Evolutionary conservation across 2,329 filamentous ascomycete species (phyloP).

Genomic region (Tolypocladium paradoxum): DNA sequence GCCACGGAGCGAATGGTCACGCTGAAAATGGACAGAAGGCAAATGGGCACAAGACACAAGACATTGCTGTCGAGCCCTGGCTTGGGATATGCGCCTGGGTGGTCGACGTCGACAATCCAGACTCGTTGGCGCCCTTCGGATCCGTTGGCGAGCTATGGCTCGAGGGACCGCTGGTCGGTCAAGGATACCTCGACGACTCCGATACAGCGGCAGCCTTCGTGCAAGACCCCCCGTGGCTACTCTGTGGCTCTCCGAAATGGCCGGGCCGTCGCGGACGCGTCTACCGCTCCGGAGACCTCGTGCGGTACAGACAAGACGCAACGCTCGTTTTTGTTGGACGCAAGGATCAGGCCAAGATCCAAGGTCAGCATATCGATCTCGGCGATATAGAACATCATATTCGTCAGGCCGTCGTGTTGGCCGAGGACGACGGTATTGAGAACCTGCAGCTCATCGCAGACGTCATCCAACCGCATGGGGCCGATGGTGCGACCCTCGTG

Average conservation of each 20-base stretch:
- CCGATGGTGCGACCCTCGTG: constrained; percentile 2
- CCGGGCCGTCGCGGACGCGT: constrained; percentile 11
- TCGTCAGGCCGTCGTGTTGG: not conserved
- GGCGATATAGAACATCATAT: constrained; percentile 9
- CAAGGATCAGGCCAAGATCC: constrained; percentile 42
- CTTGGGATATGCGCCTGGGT: constrained; percentile 8
- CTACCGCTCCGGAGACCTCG: constrained; percentile 38
- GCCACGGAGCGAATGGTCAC: not conserved
- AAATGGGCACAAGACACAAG: not conserved
- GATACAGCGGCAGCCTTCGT: constrained; percentile 13
- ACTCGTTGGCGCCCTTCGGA: constrained; percentile 7
- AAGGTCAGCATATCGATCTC: constrained; percentile 41
- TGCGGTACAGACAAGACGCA: constrained; percentile 21
- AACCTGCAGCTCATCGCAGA: constrained; percentile 3
- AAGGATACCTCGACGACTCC: constrained; percentile 7
- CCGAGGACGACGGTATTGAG: not conserved
- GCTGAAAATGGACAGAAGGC: not conserved
- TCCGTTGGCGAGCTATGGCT: constrained; percentile 10
- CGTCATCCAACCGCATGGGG: constrained; percentile 1
- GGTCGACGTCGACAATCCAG: constrained; percentile 5
- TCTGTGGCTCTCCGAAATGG: not conserved
- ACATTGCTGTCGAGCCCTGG: not conserved
- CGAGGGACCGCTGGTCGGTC: constrained; percentile 10
- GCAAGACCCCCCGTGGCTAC: constrained; percentile 3
- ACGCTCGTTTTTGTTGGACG: constrained; percentile 33